These are phyloP conservation scores for Austroboletus niveus DNA, from an alignment of 1,284 basidiomycete genomes.

Conservation along the genomic window DNA sequence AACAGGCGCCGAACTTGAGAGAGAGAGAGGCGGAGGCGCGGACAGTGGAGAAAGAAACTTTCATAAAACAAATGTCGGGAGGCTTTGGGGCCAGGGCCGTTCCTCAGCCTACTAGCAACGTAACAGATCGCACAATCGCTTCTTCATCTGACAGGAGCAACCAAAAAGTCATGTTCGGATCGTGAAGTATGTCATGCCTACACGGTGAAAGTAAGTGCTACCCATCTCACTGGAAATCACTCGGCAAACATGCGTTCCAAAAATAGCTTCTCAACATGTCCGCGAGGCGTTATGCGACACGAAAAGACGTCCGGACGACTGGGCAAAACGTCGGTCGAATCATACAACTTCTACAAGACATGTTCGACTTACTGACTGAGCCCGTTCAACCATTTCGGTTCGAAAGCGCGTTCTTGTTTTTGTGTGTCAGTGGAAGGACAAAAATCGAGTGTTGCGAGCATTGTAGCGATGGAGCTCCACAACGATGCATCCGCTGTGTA, in stretches of 20 bases:
- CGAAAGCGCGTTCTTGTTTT: conserved; percentile 2
- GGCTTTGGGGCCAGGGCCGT: no score
- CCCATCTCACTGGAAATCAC: background rate
- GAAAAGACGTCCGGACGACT: background rate
- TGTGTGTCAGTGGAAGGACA: background rate
- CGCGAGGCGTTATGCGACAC: background rate
- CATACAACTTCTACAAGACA: background rate
- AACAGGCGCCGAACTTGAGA: no score
- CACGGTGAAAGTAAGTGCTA: no score
- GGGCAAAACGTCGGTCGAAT: background rate
- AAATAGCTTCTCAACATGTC: background rate
- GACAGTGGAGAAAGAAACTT: no score
- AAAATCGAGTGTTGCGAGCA: conserved; percentile 15
- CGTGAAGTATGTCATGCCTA: background rate
- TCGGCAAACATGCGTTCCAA: background rate
- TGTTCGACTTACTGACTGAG: background rate
- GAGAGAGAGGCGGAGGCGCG: no score
- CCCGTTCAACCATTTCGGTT: conserved; percentile 3
- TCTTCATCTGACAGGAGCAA: no score
- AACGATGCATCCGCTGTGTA: conserved; percentile 14
- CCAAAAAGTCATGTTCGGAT: no score
- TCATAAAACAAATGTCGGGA: no score
- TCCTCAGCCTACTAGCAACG: no score
- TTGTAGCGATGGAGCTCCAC: conserved; percentile 4
- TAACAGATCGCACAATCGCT: no score